Percentiles rank a stretch among this genome's conserved stretches.
Conservation (phyloP, 2,329 filamentous ascomycete genomes). For the Nigrospora sphaerica region DNA sequence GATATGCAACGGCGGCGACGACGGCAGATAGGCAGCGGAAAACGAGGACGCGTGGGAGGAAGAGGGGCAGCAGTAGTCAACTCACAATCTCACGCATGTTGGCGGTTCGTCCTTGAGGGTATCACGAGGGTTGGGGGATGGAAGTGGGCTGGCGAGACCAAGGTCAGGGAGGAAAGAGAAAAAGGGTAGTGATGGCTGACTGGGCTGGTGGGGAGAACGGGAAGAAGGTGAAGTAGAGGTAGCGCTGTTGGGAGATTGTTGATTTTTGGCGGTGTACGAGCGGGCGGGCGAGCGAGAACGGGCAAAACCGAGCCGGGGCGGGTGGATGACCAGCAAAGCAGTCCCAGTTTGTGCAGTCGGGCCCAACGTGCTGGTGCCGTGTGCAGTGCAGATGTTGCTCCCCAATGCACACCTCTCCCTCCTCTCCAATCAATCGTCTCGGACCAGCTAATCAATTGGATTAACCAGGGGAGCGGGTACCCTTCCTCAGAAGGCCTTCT, state of each 20-base stretch:
- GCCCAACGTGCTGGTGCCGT: too few species aligned
- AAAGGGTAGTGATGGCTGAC: slow-evolving; percentile 1
- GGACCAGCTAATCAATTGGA: too few species aligned
- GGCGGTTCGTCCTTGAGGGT: slow-evolving; percentile 25
- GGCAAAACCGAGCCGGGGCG: too few species aligned
- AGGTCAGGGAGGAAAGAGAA: slow-evolving; percentile 4
- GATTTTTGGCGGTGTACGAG: slow-evolving; percentile 3
- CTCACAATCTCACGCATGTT: slow-evolving; percentile 72
- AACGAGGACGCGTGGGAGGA: slow-evolving; percentile 12
- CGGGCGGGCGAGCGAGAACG: background rate
- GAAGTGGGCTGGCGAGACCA: slow-evolving; percentile 16
- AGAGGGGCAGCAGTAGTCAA: slow-evolving; percentile 17
- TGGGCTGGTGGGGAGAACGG: background rate
- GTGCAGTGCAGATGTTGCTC: too few species aligned
- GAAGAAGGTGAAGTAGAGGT: slow-evolving; percentile 1
- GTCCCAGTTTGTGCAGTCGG: too few species aligned
- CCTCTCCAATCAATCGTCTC: too few species aligned
- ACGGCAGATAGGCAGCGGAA: background rate
- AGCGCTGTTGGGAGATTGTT: slow-evolving; percentile 4
- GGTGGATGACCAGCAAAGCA: too few species aligned
- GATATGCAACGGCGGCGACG: background rate
- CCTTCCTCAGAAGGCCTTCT: too few species aligned
- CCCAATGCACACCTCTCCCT: too few species aligned
- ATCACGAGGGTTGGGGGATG: slow-evolving; percentile 11
- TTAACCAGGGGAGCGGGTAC: too few species aligned